Evolutionary conservation across 2,329 filamentous ascomycete genomes (phyloP), one percentile per base, ranked within the genome.

Genomic region (Plectosphaerella plurivora): DNA sequence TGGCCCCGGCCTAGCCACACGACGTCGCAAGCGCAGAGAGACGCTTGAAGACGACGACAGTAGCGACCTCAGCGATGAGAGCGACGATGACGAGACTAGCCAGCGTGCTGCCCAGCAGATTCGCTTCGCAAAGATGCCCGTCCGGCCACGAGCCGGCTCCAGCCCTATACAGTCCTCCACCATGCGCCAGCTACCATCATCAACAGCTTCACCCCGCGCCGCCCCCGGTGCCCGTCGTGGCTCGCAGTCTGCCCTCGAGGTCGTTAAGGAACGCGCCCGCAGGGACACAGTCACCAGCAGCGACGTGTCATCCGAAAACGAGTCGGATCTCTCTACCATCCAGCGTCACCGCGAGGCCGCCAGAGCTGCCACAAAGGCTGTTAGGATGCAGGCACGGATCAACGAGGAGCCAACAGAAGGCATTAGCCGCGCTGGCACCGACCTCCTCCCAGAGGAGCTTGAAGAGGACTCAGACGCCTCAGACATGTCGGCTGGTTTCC

Each of bases 81-180:
- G 88, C 61, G 89, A 94, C 49, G 87, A 90, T 52, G 79, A 84
- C 56, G 86, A 90, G 51, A 76, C 78, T 1, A 82, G 86, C 50
- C 76, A 79, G 55, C 70, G 88, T 51, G 87, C 89, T 45, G 87
- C 88, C 3, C 90, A 95, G 65, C 90, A 95, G 67, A 96, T 97
- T 67, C 92, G 93, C 65, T 99, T 99, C 69, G 85, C 88, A 47
- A 97, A 97, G 71, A 93, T 97, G 89, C 93, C 94, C 1, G 81
- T 96, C 44, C 83, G 92, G 28, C 85, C 84, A 59, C 85, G 93
- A 52, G 89, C 92, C 24, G 93, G 90, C 11, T 97, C 92, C 1
- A 97, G 93, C 47, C 93, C 93, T 4, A 85, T 89, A 37, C 86
- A 90, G 59, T 82, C 79, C 14, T 85, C 84, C 15, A 83, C 79